These are phyloP conservation scores for Arachis hypogaea DNA, from an alignment of 306 rosid genomes.

Conservation along the genomic window DNA sequence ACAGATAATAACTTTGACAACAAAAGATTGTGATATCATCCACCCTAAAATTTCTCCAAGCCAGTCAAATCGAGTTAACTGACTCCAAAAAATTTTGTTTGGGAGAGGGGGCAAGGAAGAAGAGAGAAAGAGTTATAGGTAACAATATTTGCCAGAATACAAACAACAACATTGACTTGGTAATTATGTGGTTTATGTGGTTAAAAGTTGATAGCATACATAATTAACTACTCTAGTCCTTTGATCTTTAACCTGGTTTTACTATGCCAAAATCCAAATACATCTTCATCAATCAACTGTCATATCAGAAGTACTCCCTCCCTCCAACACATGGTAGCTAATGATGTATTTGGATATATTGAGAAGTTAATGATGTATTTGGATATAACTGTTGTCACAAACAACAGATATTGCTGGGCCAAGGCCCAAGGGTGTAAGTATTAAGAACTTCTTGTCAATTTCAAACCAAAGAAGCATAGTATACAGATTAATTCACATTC, in stretches of 20 bases:
- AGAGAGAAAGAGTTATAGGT: too few relatives aligned
- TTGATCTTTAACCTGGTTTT: neutral
- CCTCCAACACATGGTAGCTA: too few relatives aligned
- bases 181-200: neutral
- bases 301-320: neutral
- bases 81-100: neutral
- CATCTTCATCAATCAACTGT: neutral
- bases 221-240: neutral
- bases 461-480: neutral
- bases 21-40: slow-evolving; percentile 12
- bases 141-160: neutral
- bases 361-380: too few relatives aligned
- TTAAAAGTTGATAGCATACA: slow-evolving; percentile 14
- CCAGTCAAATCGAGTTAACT: slow-evolving; percentile 8
- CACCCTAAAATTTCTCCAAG: slow-evolving; percentile 1
- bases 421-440: neutral
- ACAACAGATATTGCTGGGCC: too few relatives aligned
- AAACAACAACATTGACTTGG: neutral
- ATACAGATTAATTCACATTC: neutral
- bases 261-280: neutral
- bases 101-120: too few relatives aligned
- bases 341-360: too few relatives aligned
- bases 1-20: slow-evolving; percentile 9
- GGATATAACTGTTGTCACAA: too few relatives aligned
- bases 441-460: neutral